A percentile compares a stretch with the other conserved stretches of the same genome.
Evolutionary conservation across 352 stramenopile genomes (phyloP).

Genomic region (Phytophthora tentaculata): DNA sequence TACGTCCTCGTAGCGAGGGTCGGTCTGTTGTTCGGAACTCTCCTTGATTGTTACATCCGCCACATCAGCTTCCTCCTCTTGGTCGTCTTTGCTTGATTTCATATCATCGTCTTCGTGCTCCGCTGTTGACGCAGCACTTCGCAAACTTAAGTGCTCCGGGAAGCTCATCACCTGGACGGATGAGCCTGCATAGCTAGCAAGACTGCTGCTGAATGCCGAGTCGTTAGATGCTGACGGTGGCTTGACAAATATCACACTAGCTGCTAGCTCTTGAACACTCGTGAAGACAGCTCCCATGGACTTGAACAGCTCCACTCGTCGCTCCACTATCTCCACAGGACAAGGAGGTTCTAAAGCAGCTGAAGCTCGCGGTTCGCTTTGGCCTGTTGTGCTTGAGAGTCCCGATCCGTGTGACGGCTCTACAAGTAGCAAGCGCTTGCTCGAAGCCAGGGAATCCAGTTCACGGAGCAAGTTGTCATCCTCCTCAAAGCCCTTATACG

Average conservation of each 20-base stretch:
- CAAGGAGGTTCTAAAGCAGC: constrained; percentile 11
- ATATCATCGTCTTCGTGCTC: constrained; percentile 28
- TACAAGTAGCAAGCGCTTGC: constrained; percentile 67
- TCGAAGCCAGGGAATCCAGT: constrained; percentile 55
- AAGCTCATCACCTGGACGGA: constrained; percentile 65
- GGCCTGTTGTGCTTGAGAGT: constrained; percentile 60
- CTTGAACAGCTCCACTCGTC: constrained; percentile 64
- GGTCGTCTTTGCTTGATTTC: constrained; percentile 25
- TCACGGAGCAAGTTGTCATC: constrained; percentile 65
- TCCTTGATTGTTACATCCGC: constrained; percentile 27
- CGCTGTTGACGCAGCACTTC: constrained; percentile 21
- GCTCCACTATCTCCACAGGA: constrained; percentile 49
- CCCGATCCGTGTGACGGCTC: constrained; percentile 56
- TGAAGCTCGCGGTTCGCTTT: constrained; percentile 49
- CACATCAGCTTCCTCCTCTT: constrained; percentile 11
- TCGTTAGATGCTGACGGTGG: constrained; percentile 57
- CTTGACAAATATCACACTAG: constrained; percentile 86
- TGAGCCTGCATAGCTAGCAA: constrained; percentile 59
- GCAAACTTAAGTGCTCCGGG: constrained; percentile 71
- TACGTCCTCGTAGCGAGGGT: constrained; percentile 28
- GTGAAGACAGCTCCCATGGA: constrained; percentile 71
- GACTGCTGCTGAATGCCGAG: constrained; percentile 67
- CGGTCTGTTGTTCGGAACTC: constrained; percentile 23
- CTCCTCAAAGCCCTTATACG: constrained; percentile 59
- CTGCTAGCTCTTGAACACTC: constrained; percentile 82